Conservation (phyloP, 768 basidiomycete genomes). For the Leccinum olivaceopallidum region DNA sequence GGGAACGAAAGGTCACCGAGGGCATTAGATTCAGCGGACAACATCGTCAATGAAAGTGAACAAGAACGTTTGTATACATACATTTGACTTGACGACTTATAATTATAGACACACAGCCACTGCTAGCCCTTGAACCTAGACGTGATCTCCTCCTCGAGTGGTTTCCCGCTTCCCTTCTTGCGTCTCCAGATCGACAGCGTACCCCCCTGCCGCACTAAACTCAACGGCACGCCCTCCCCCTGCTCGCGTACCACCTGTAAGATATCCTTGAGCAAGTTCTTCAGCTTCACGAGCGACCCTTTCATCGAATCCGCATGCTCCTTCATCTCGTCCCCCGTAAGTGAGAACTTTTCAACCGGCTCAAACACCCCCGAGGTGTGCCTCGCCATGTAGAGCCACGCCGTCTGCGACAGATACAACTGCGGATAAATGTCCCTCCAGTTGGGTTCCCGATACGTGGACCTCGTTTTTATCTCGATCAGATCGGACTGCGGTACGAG, state of each 20-base stretch:
- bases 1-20: conserved; percentile 79
- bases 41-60: conserved; percentile 1
- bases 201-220: conserved; percentile 49
- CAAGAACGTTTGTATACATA: too few relatives aligned
- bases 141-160: conserved; percentile 21
- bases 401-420: conserved; percentile 68
- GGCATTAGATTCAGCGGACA: conserved; percentile 49
- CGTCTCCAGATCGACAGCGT: conserved; percentile 53
- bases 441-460: conserved; percentile 36
- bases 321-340: conserved; percentile 32
- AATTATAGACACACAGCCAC: conserved; percentile 16
- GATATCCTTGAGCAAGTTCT: conserved; percentile 37
- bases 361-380: conserved; percentile 57
- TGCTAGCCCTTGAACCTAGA: conserved; percentile 16
- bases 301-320: conserved; percentile 23
- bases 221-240: conserved; percentile 53
- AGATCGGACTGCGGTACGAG: conserved; percentile 38
- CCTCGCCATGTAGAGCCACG: conserved; percentile 57
- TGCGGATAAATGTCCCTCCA: conserved; percentile 68
- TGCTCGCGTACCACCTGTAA: conserved; percentile 49
- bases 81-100: not conserved
- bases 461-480: conserved; percentile 38
- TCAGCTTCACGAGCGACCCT: conserved; percentile 26
- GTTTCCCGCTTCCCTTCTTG: conserved; percentile 27
- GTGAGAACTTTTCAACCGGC: conserved; percentile 46